These are phyloP conservation scores for Aspergillus sp. DNA, from an alignment of 2,329 filamentous ascomycete species.

Conservation along the genomic window DNA sequence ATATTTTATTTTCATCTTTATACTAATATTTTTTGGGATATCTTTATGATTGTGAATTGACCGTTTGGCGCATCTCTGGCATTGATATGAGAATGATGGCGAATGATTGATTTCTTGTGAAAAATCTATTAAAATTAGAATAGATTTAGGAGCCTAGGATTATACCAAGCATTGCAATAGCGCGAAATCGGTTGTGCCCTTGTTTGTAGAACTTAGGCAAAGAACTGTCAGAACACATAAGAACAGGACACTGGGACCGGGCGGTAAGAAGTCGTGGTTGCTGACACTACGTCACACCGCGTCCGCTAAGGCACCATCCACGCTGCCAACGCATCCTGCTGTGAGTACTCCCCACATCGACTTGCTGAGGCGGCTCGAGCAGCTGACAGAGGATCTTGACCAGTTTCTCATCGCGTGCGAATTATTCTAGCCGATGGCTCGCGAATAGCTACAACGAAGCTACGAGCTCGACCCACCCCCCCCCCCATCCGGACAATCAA, in stretches of 20 bases:
- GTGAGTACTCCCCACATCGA: slow-evolving; percentile 20
- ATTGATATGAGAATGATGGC: neutral
- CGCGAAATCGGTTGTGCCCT: neutral
- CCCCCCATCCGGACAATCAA: slow-evolving; percentile 4
- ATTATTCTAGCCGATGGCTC: neutral
- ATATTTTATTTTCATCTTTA: neutral
- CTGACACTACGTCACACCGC: slow-evolving; percentile 23
- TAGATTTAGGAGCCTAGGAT: neutral
- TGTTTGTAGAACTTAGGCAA: too few relatives aligned
- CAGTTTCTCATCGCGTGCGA: slow-evolving; percentile 1
- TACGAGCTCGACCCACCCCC: slow-evolving; percentile 12
- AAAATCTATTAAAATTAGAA: neutral
- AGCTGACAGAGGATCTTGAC: neutral
- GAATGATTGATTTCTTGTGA: neutral
- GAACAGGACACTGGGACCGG: too few relatives aligned
- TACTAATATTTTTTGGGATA: neutral
- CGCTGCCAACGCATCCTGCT: slow-evolving; percentile 23
- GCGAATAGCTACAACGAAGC: slow-evolving; percentile 11
- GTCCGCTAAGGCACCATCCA: slow-evolving; percentile 11
- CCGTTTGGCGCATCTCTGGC: neutral
- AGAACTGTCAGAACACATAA: too few relatives aligned
- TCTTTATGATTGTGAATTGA: neutral
- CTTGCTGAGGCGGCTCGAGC: slow-evolving; percentile 10
- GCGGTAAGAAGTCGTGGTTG: neutral
- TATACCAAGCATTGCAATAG: neutral